Evolutionary conservation across 495 filamentous ascomycete species (phyloP).

Genomic region (Trichodelitschia bisporula): DNA sequence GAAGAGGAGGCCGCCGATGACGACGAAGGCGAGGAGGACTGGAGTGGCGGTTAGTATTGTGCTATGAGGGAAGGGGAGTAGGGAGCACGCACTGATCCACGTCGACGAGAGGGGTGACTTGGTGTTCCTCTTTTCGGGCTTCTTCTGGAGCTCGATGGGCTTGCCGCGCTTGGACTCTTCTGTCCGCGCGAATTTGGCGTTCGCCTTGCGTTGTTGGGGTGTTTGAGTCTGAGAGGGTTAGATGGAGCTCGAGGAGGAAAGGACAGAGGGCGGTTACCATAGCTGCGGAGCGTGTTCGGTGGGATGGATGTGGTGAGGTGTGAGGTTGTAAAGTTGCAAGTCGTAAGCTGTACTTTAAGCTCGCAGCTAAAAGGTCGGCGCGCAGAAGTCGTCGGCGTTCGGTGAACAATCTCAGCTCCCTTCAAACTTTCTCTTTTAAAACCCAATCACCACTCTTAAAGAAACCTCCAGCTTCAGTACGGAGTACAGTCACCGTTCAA

Average conservation of each 20-base stretch:
- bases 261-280: neutral
- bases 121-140: constrained; percentile 34
- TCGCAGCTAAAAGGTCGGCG: too few species aligned
- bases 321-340: too few species aligned
- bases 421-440: too few species aligned
- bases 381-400: too few species aligned
- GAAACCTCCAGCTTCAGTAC: too few species aligned
- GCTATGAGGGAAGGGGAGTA: neutral
- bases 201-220: constrained; percentile 71
- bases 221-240: constrained; percentile 94
- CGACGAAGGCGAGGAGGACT: constrained; percentile 59
- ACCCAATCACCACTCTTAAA: too few species aligned
- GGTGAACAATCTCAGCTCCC: too few species aligned
- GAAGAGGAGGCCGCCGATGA: constrained; percentile 66
- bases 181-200: constrained; percentile 57
- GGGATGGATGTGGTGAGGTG: too few species aligned
- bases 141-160: constrained; percentile 41
- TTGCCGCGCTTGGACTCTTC: constrained; percentile 70
- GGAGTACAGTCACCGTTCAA: too few species aligned
- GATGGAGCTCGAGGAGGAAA: neutral
- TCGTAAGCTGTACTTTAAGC: too few species aligned
- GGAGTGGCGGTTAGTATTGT: neutral
- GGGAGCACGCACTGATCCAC: constrained; percentile 1
- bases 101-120: neutral
- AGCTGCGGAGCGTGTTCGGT: too few species aligned